Percentiles rank a stretch among this genome's conserved stretches.
These are phyloP conservation scores for Daldinia decipiens DNA, from an alignment of 495 filamentous ascomycete species.

Conservation along the genomic window DNA sequence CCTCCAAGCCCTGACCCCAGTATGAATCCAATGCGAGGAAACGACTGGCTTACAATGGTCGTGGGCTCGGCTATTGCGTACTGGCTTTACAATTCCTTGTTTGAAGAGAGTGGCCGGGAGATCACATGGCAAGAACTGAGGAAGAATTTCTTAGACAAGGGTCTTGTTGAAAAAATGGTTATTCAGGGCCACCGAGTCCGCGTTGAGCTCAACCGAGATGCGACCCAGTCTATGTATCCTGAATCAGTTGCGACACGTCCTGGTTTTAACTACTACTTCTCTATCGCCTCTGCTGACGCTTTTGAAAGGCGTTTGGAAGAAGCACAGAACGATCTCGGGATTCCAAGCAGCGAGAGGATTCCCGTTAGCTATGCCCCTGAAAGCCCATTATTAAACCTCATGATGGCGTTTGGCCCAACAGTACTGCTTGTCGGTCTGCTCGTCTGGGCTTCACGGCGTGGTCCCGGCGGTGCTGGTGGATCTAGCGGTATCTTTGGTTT, in stretches of 20 bases:
- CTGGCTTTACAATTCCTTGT: conserved; percentile 44
- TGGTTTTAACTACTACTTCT: conserved; percentile 90
- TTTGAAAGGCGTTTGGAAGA: conserved; percentile 90
- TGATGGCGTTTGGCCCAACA: conserved; percentile 87
- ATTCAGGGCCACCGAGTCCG: conserved; percentile 77
- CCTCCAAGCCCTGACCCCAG: conserved; percentile 30
- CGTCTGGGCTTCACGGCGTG: conserved; percentile 75
- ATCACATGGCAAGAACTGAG: conserved; percentile 98
- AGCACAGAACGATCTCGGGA: conserved; percentile 85
- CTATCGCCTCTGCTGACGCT: conserved; percentile 90
- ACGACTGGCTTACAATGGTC: conserved; percentile 43
- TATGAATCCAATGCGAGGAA: conserved; percentile 29
- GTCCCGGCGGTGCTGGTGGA: conserved; percentile 67
- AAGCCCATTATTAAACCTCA: conserved; percentile 68
- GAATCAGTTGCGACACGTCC: conserved; percentile 77
- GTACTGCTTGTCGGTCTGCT: conserved; percentile 83
- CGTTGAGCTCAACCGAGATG: conserved; percentile 86
- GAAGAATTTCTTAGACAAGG: conserved; percentile 92
- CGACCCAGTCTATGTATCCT: conserved; percentile 78
- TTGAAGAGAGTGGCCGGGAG: conserved; percentile 62
- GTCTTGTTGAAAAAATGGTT: conserved; percentile 91
- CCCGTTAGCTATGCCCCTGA: conserved; percentile 88
- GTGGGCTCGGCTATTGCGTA: conserved; percentile 40
- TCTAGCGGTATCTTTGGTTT: conserved; percentile 90
- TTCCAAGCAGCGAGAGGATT: conserved; percentile 85